A percentile compares a stretch with the other conserved stretches of the same genome.
These are phyloP conservation scores for Dactylellina leptospora DNA, from an alignment of 2,329 filamentous ascomycete genomes.

Conservation along the genomic window DNA sequence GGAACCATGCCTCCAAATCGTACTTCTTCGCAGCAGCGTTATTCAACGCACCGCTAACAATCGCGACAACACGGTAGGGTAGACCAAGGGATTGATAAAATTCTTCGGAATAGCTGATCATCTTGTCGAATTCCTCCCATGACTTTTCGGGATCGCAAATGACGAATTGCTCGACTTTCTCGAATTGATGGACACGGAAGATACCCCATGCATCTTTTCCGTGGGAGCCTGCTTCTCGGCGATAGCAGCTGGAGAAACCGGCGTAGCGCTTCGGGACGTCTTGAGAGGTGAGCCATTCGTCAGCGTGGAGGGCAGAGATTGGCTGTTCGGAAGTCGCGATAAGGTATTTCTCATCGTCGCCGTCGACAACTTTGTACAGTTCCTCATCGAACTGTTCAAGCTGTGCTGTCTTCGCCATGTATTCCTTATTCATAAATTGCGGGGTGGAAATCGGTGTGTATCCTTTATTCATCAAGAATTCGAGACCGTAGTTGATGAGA, in stretches of 20 bases:
- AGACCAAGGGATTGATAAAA: constrained; percentile 92
- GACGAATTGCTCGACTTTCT: constrained; percentile 87
- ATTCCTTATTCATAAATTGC: constrained; percentile 92
- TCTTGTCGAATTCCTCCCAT: constrained; percentile 91
- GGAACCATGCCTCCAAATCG: constrained; percentile 96
- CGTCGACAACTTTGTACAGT: constrained; percentile 93
- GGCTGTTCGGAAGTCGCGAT: constrained; percentile 93
- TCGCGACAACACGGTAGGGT: constrained; percentile 89
- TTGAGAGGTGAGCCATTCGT: constrained; percentile 87
- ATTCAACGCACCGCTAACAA: constrained; percentile 95
- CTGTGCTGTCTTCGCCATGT: constrained; percentile 98
- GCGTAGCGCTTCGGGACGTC: constrained; percentile 90
- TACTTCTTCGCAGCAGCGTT: constrained; percentile 91
- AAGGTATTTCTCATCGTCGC: constrained; percentile 85
- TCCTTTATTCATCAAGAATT: constrained; percentile 80
- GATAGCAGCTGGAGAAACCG: constrained; percentile 93
- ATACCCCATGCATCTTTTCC: constrained; percentile 96
- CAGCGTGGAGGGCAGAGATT: constrained; percentile 87
- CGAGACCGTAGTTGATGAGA: constrained; percentile 90
- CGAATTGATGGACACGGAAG: constrained; percentile 97
- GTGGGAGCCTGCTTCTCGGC: constrained; percentile 91
- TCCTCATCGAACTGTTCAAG: constrained; percentile 98
- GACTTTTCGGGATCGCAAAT: constrained; percentile 86
- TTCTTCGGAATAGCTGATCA: constrained; percentile 89
- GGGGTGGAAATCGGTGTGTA: constrained; percentile 86